Percentiles rank a stretch among this genome's conserved stretches.
Conservation (phyloP, 2,329 filamentous ascomycete species). For the Aspergillus oerlinghausenensis region DNA sequence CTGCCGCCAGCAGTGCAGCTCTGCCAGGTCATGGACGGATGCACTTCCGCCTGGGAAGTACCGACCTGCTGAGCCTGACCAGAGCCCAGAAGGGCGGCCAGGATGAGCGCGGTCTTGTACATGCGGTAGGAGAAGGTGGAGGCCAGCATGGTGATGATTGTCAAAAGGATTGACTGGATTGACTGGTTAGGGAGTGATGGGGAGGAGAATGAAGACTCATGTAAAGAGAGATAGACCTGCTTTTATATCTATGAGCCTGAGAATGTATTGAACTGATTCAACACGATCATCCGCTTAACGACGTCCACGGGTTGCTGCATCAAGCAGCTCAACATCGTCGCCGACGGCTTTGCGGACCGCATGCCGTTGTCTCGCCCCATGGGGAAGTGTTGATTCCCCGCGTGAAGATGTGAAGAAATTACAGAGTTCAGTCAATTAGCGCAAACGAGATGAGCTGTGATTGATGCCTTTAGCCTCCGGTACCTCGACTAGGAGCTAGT, state of each 20-base stretch:
- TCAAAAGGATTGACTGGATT: not conserved
- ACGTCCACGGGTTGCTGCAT: no score
- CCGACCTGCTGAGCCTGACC: constrained; percentile 20
- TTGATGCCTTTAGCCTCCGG: constrained; percentile 3
- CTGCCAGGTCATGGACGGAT: constrained; percentile 50
- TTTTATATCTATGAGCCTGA: not conserved
- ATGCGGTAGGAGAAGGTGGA: constrained; percentile 7
- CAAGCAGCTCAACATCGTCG: not conserved
- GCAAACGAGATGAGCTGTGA: not conserved
- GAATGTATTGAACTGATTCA: not conserved
- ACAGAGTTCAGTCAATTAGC: constrained; percentile 1
- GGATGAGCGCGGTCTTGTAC: constrained; percentile 14
- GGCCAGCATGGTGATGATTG: constrained; percentile 4
- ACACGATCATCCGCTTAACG: no score
- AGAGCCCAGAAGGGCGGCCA: constrained; percentile 8
- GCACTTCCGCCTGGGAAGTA: constrained; percentile 23
- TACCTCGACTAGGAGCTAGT: not conserved
- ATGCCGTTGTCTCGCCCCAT: constrained; percentile 1
- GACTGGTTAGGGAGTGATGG: no score
- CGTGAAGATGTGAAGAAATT: not conserved
- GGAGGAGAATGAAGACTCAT: not conserved
- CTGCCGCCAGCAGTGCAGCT: constrained; percentile 47
- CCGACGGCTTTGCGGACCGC: constrained; percentile 14
- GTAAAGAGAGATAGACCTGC: not conserved
- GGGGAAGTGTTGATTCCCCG: not conserved